Percentiles rank a stretch among this genome's conserved stretches.
Evolutionary conservation across 1,284 basidiomycete species (phyloP).

Genomic region (Singerocomus inundabilis): DNA sequence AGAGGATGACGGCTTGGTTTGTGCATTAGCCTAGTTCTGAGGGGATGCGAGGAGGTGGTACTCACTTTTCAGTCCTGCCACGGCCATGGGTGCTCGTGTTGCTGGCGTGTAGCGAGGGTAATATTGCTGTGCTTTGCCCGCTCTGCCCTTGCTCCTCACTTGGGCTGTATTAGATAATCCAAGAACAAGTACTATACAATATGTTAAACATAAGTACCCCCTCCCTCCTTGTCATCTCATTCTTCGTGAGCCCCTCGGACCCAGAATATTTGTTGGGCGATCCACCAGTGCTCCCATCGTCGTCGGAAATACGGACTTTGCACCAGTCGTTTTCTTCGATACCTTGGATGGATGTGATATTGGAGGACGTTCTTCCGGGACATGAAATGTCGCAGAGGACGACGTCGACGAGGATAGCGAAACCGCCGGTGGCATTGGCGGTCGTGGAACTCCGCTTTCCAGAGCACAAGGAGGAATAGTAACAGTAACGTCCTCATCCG

Average conservation of each 20-base stretch:
- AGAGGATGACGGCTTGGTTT: slow-evolving; percentile 79
- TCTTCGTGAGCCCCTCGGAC: slow-evolving; percentile 36
- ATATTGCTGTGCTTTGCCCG: slow-evolving; percentile 2
- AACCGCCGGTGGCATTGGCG: slow-evolving; percentile 26
- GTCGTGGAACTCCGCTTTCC: slow-evolving; percentile 7
- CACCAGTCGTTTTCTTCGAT: slow-evolving; percentile 26
- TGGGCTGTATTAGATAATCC: slow-evolving; percentile 20
- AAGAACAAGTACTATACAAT: slow-evolving; percentile 7
- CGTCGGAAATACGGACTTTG: slow-evolving; percentile 24
- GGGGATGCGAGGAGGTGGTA: neutral
- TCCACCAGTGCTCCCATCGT: slow-evolving; percentile 32
- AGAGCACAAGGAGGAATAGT: slow-evolving; percentile 12
- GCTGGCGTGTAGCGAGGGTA: slow-evolving; percentile 1
- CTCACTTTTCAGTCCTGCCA: slow-evolving; percentile 36
- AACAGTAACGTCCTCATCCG: slow-evolving; percentile 21
- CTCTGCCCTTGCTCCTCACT: neutral
- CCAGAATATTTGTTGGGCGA: slow-evolving; percentile 38
- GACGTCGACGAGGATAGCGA: slow-evolving; percentile 40
- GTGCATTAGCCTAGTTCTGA: slow-evolving; percentile 2
- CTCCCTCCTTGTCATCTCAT: slow-evolving; percentile 15
- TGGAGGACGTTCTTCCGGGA: slow-evolving; percentile 10
- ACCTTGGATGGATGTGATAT: slow-evolving; percentile 19
- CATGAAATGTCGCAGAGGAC: slow-evolving; percentile 33
- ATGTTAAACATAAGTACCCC: slow-evolving; percentile 8
- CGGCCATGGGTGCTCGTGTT: slow-evolving; percentile 39